A percentile compares a stretch with the other conserved stretches of the same genome.
Evolutionary conservation across 2,329 filamentous ascomycete species (phyloP).

Genomic region (Knoxdaviesia proteae): DNA sequence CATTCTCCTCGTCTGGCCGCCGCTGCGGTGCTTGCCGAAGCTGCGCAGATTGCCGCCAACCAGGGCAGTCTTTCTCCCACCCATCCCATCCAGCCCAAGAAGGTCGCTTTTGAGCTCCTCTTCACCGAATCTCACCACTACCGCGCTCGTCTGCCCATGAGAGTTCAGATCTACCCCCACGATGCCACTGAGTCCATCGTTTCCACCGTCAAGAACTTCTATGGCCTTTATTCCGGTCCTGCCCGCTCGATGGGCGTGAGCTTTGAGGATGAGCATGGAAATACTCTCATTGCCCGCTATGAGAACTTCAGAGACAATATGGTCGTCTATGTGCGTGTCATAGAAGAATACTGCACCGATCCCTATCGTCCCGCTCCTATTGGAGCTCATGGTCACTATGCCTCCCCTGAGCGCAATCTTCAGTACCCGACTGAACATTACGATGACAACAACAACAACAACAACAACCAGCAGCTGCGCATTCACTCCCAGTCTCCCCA

Average conservation of each 20-base stretch:
- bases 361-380: conserved; percentile 29
- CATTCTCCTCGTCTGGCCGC: too few species aligned
- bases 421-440: too few species aligned
- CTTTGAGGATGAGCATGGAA: conserved; percentile 80
- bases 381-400: conserved; percentile 16
- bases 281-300: conserved; percentile 82
- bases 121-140: conserved; percentile 46
- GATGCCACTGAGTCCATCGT: conserved; percentile 97
- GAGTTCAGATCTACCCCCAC: conserved; percentile 81
- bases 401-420: conserved; percentile 8
- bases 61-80: too few species aligned
- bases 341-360: conserved; percentile 34
- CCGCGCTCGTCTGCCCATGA: conserved; percentile 60
- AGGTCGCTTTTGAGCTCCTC: conserved; percentile 60
- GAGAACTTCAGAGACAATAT: conserved; percentile 90
- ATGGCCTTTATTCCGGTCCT: conserved; percentile 69
- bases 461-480: too few species aligned
- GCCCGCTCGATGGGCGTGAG: conserved; percentile 61
- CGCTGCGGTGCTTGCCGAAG: too few species aligned
- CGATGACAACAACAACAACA: too few species aligned
- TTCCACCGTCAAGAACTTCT: conserved; percentile 97
- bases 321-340: conserved; percentile 79
- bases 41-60: too few species aligned
- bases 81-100: conserved; percentile 29
- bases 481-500: too few species aligned